phyloP scores from a whole-genome alignment of 2,329 filamentous ascomycete genomes.

The Cyphellophora europaea region DNA sequence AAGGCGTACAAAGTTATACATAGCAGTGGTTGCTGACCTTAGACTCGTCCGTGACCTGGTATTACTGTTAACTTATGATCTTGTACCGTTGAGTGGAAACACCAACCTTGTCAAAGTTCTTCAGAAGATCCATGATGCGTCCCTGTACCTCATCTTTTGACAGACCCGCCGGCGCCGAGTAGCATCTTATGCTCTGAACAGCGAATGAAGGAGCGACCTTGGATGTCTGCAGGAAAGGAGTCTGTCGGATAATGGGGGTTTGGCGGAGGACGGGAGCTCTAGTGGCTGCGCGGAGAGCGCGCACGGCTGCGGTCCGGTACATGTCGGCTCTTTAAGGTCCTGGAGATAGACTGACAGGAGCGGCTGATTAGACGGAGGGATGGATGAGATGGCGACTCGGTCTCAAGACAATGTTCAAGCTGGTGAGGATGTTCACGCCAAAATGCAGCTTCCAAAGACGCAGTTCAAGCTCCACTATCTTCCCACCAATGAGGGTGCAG shows the following conservation, averaged over 20 bases:
- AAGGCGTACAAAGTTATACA: too few species aligned
- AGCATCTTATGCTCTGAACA: conserved; percentile 67
- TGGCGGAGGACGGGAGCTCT: conserved; percentile 41
- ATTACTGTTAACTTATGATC: conserved; percentile 14
- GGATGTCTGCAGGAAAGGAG: conserved; percentile 51
- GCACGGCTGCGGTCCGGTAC: conserved; percentile 82
- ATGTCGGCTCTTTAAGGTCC: conserved; percentile 44
- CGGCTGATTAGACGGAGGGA: conserved; percentile 8
- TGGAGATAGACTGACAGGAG: conserved; percentile 9
- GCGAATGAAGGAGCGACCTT: conserved; percentile 53
- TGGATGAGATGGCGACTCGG: conserved; percentile 12
- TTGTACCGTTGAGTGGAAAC: conserved; percentile 5
- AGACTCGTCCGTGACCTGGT: conserved; percentile 39
- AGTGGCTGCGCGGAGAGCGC: conserved; percentile 54
- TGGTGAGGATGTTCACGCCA: too few species aligned
- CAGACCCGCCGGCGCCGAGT: conserved; percentile 73
- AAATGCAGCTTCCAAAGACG: too few species aligned
- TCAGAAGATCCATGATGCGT: conserved; percentile 82
- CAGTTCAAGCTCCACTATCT: too few species aligned
- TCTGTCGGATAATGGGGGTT: conserved; percentile 33
- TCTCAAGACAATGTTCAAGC: not conserved
- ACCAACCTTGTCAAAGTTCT: conserved; percentile 93
- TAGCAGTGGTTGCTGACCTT: too few species aligned
- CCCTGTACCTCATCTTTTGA: conserved; percentile 79
- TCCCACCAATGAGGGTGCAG: too few species aligned